These are phyloP conservation scores for Clitoria ternatea DNA, from an alignment of 306 rosid genomes.

Conservation along the genomic window DNA sequence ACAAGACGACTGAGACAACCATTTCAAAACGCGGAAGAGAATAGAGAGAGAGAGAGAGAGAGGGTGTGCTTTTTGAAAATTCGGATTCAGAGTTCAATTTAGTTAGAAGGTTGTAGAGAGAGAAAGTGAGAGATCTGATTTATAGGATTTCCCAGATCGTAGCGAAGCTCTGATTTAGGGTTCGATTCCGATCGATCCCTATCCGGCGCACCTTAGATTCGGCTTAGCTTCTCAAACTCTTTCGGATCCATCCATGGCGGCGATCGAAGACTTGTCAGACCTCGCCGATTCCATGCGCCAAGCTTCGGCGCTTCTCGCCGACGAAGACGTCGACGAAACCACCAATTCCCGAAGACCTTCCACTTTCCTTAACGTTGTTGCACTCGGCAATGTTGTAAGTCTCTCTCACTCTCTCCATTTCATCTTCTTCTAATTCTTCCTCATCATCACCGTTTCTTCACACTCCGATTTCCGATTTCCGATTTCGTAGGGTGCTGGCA, in stretches of 20 bases:
- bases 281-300: conserved; percentile 92
- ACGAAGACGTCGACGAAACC: conserved; percentile 86
- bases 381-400: conserved; percentile 93
- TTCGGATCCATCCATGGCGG: conserved; percentile 74
- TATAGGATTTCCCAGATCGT: conserved; percentile 18
- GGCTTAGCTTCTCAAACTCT: background rate
- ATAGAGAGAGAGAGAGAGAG: conserved; percentile 17
- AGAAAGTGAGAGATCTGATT: conserved; percentile 40
- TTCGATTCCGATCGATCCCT: conserved; percentile 44
- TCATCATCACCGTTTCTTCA: background rate
- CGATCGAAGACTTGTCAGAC: conserved; percentile 87
- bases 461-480: background rate
- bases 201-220: background rate
- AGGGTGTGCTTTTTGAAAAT: conserved; percentile 25
- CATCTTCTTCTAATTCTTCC: background rate
- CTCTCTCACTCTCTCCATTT: background rate
- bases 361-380: conserved; percentile 91
- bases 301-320: conserved; percentile 82
- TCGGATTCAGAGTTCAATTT: conserved; percentile 14
- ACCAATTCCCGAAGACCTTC: conserved; percentile 69
- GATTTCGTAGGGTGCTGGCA: conserved; percentile 80
- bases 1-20: conserved; percentile 15
- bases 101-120: conserved; percentile 23
- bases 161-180: conserved; percentile 26
- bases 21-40: conserved; percentile 25